Conservation (phyloP, 345 rosid genomes). For the Salix udensis region DNA sequence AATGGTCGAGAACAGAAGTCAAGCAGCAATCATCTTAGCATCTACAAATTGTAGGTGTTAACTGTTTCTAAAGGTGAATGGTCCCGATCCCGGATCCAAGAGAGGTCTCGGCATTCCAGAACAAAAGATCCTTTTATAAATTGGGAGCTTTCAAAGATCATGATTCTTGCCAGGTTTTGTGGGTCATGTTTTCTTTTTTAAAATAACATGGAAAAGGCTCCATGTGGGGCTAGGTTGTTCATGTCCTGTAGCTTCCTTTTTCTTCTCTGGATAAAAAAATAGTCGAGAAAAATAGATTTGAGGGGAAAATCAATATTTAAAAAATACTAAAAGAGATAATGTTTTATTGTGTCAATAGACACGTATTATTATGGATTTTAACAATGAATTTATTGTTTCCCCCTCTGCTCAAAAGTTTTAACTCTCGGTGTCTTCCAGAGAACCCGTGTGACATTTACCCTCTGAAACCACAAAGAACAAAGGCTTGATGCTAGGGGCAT, state of each 20-base stretch:
- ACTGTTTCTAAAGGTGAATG: background rate
- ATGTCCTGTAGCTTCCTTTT: background rate
- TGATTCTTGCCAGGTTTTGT: conserved; percentile 17
- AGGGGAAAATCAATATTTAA: too few relatives aligned
- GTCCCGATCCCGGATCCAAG: background rate
- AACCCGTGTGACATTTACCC: too few relatives aligned
- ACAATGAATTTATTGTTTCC: accelerated
- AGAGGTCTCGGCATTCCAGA: background rate
- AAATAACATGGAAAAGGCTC: background rate
- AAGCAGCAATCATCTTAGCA: background rate
- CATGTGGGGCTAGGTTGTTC: background rate
- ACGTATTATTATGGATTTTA: too few relatives aligned
- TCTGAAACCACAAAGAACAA: too few relatives aligned
- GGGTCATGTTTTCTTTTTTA: conserved; percentile 2
- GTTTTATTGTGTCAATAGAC: too few relatives aligned
- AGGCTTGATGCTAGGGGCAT: too few relatives aligned
- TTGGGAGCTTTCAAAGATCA: conserved; percentile 6
- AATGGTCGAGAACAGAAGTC: background rate
- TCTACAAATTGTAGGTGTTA: background rate
- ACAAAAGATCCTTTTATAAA: conserved; percentile 14
- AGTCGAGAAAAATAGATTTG: accelerated
- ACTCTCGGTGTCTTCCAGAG: too few relatives aligned
- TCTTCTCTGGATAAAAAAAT: background rate
- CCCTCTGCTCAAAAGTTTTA: too few relatives aligned
- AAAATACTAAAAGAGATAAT: too few relatives aligned